Conservation (phyloP, 768 basidiomycete genomes). For the Pleurotus ostreatus region DNA sequence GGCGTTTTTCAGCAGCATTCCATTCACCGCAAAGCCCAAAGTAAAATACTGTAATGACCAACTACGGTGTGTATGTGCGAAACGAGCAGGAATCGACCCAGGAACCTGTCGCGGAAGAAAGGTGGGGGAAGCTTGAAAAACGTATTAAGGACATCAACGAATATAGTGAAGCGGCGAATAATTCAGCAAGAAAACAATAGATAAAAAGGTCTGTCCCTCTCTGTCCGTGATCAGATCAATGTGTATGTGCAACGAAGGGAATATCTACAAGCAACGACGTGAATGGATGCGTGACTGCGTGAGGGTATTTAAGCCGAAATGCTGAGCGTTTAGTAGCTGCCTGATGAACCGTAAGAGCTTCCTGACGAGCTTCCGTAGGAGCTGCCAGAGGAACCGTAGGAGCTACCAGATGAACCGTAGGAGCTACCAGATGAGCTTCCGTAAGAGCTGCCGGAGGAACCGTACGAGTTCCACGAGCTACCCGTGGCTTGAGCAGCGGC, state of each 20-base stretch:
- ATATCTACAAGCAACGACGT: constrained; percentile 31
- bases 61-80: constrained; percentile 3
- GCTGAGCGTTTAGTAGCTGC: constrained; percentile 23
- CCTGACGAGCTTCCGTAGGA: constrained; percentile 19
- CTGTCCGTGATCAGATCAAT: constrained; percentile 9
- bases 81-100: constrained; percentile 23
- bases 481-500: constrained; percentile 7
- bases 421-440: constrained; percentile 1
- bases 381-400: constrained; percentile 17
- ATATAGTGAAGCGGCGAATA: constrained; percentile 20
- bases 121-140: constrained; percentile 19
- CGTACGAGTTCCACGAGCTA: constrained; percentile 7
- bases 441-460: constrained; percentile 19
- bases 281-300: constrained; percentile 21
- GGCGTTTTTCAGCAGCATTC: constrained; percentile 18
- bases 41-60: constrained; percentile 2
- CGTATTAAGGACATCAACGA: constrained; percentile 36
- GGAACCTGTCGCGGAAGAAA: constrained; percentile 9
- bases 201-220: constrained; percentile 26
- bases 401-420: constrained; percentile 6
- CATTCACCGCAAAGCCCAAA: constrained; percentile 11
- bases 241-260: constrained; percentile 19
- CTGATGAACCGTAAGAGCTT: constrained; percentile 21
- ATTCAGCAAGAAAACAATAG: constrained; percentile 31
- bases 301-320: constrained; percentile 17